phyloP scores from a whole-genome alignment of 1,139 yeast genomes.

The Hyphopichia khmerensis region DNA sequence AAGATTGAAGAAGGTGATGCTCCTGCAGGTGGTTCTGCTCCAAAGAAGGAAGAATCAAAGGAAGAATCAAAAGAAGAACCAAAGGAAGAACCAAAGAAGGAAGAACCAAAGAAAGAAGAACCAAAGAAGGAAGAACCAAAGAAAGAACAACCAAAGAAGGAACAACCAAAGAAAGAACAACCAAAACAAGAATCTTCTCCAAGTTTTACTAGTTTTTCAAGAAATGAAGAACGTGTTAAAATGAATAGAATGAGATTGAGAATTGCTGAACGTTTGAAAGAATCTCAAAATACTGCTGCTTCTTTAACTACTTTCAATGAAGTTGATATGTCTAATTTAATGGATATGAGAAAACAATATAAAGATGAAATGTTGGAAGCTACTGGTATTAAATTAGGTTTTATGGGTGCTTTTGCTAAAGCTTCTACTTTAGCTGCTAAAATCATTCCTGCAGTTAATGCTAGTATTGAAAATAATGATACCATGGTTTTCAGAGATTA shows the following conservation, averaged over 20 bases:
- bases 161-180: conserved; percentile 20
- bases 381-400: conserved; percentile 93
- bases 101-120: conserved; percentile 21
- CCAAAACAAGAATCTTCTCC: conserved; percentile 20
- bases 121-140: conserved; percentile 17
- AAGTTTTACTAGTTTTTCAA: conserved; percentile 64
- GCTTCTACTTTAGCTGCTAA: conserved; percentile 93
- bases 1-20: conserved; percentile 89
- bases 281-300: conserved; percentile 98
- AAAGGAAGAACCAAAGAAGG: conserved; percentile 25
- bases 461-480: conserved; percentile 89
- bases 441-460: conserved; percentile 94
- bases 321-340: conserved; percentile 90
- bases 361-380: conserved; percentile 95
- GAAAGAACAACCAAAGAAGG: conserved; percentile 24
- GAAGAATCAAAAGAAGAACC: conserved; percentile 26
- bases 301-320: conserved; percentile 97
- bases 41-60: conserved; percentile 23
- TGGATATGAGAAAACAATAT: conserved; percentile 94
- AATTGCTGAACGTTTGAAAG: conserved; percentile 98
- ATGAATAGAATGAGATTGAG: conserved; percentile 99
- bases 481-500: conserved; percentile 96
- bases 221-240: conserved; percentile 90
- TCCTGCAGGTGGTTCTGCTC: conserved; percentile 63
- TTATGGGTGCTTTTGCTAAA: conserved; percentile 98